Conservation (phyloP, 2,329 filamentous ascomycete genomes). For the Fonsecaea nubica region DNA sequence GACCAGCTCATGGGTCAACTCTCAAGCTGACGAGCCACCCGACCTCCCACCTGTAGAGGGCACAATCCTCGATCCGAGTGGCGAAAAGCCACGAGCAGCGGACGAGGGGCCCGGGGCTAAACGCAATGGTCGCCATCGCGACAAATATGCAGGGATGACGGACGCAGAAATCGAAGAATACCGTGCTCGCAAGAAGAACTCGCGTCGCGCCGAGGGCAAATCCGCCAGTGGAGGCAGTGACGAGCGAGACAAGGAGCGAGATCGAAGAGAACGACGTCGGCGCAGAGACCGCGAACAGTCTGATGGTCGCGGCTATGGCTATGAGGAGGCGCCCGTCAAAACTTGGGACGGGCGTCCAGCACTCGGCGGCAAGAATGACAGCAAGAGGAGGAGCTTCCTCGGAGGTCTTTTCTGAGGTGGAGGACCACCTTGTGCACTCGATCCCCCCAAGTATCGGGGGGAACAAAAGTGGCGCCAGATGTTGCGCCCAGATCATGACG, state of each 20-base stretch:
- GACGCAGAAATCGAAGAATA: constrained; percentile 51
- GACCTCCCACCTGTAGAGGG: constrained; percentile 55
- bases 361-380: constrained; percentile 34
- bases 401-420: constrained; percentile 36
- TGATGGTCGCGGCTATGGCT: constrained; percentile 36
- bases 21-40: constrained; percentile 55
- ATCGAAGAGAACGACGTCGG: constrained; percentile 31
- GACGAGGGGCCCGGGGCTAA: constrained; percentile 34
- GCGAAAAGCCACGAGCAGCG: constrained; percentile 41
- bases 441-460: neutral
- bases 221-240: constrained; percentile 38
- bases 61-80: constrained; percentile 52
- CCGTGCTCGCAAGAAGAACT: constrained; percentile 41
- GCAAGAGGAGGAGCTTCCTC: constrained; percentile 39
- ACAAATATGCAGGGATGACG: constrained; percentile 49
- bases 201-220: constrained; percentile 34
- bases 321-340: constrained; percentile 40
- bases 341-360: constrained; percentile 38
- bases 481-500: neutral
- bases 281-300: constrained; percentile 26
- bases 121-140: constrained; percentile 48
- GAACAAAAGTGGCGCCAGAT: neutral
- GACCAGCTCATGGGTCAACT: constrained; percentile 59
- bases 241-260: constrained; percentile 31
- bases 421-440: neutral